These are phyloP conservation scores for Cyclotella cryptica DNA, from an alignment of 108 stramenopile species.

Conservation along the genomic window DNA sequence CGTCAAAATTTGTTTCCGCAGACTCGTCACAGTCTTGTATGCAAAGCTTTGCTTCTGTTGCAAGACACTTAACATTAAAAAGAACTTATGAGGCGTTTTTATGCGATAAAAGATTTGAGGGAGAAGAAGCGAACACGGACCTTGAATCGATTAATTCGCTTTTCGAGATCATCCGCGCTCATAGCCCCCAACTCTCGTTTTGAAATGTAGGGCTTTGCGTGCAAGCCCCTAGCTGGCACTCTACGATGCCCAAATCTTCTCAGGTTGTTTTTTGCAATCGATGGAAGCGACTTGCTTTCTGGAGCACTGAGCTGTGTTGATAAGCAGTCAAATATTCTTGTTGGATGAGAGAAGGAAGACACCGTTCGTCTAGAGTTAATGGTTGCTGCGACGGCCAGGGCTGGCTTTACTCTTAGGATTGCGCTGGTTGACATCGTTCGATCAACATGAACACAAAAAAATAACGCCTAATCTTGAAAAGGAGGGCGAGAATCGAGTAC, in stretches of 20 bases:
- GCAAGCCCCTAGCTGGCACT: background rate
- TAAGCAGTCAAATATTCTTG: background rate
- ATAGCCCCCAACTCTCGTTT: conserved; percentile 23
- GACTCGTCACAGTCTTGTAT: conserved; percentile 43
- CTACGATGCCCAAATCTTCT: background rate
- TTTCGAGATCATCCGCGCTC: conserved; percentile 36
- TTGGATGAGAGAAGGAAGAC: background rate
- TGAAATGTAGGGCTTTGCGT: background rate
- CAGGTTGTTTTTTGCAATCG: background rate
- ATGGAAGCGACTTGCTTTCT: background rate
- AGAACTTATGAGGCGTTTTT: background rate
- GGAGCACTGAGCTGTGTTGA: background rate
- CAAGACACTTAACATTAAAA: conserved; percentile 19
- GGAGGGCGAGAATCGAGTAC: no score
- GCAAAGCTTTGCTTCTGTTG: conserved; percentile 40
- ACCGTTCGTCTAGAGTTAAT: background rate
- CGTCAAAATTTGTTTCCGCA: conserved; percentile 32
- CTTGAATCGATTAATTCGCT: conserved; percentile 41
- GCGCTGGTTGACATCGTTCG: background rate
- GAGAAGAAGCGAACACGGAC: conserved; percentile 10
- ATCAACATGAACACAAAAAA: background rate
- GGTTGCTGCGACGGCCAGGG: background rate
- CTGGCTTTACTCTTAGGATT: background rate
- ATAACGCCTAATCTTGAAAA: no score
- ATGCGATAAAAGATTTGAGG: background rate